Evolutionary conservation across 2,329 filamentous ascomycete genomes (phyloP).

Genomic region (Dissoconium aciculare): DNA sequence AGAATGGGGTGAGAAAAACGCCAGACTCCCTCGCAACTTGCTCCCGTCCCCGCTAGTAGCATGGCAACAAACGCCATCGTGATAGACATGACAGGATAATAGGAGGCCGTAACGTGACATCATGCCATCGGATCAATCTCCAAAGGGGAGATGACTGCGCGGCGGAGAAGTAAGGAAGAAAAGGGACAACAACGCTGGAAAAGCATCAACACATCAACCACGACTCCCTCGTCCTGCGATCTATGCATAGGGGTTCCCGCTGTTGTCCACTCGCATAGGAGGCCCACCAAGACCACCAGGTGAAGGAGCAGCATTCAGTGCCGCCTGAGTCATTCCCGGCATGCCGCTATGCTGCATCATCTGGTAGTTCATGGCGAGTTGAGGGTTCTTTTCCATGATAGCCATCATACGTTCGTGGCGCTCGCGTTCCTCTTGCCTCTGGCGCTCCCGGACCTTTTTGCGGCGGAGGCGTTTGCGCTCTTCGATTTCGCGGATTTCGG

Average conservation of each 20-base stretch:
- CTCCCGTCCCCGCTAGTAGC: too few species aligned
- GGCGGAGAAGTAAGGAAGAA: too few species aligned
- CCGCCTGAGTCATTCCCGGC: conserved; percentile 6
- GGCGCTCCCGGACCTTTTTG: conserved; percentile 28
- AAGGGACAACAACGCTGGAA: too few species aligned
- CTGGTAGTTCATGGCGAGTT: conserved; percentile 15
- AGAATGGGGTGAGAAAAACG: too few species aligned
- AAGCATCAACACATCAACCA: too few species aligned
- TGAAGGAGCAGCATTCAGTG: conserved; percentile 2
- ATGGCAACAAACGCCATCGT: too few species aligned
- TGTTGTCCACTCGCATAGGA: conserved; percentile 16
- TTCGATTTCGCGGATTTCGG: conserved; percentile 38
- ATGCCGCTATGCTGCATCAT: conserved; percentile 13
- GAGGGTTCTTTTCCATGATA: conserved; percentile 19
- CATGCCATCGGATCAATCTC: too few species aligned
- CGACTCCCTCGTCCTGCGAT: too few species aligned
- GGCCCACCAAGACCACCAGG: conserved; percentile 5
- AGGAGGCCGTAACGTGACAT: too few species aligned
- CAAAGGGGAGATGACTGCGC: too few species aligned
- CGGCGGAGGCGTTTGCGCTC: conserved; percentile 26
- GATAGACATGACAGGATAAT: too few species aligned
- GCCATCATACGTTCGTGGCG: conserved; percentile 25
- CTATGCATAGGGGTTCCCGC: conserved; percentile 23
- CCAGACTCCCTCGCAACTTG: too few species aligned
- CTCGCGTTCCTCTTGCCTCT: conserved; percentile 32